These are phyloP conservation scores for Podaxis carcinomalis DNA, from an alignment of 768 basidiomycete species.

Conservation along the genomic window DNA sequence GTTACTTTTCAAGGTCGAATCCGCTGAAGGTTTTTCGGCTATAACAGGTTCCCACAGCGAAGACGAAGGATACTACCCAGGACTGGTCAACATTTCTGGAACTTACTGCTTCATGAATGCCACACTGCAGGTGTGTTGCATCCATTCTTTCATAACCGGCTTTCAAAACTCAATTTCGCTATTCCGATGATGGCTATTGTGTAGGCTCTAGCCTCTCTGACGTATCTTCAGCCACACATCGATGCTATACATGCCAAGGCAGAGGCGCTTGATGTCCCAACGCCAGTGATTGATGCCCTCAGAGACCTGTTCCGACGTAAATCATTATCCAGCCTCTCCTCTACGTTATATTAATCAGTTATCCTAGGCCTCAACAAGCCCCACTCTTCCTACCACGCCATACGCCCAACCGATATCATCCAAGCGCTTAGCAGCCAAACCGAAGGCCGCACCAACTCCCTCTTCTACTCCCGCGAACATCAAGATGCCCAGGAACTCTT, in stretches of 20 bases:
- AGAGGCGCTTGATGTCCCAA: slow-evolving; percentile 74
- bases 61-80: slow-evolving; percentile 68
- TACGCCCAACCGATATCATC: slow-evolving; percentile 74
- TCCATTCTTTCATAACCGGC: neutral
- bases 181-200: neutral
- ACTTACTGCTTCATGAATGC: slow-evolving; percentile 99
- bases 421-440: slow-evolving; percentile 56
- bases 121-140: slow-evolving; percentile 68
- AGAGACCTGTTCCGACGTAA: slow-evolving; percentile 65
- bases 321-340: slow-evolving; percentile 17
- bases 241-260: slow-evolving; percentile 72
- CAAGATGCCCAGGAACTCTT: slow-evolving; percentile 99
- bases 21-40: neutral
- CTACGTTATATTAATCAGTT: slow-evolving; percentile 1
- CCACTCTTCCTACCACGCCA: slow-evolving; percentile 47
- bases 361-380: slow-evolving; percentile 62
- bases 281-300: slow-evolving; percentile 83
- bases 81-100: slow-evolving; percentile 92
- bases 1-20: neutral
- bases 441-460: slow-evolving; percentile 48
- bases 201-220: slow-evolving; percentile 85
- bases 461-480: slow-evolving; percentile 88
- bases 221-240: slow-evolving; percentile 78
- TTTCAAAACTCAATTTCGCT: neutral
- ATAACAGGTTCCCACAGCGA: slow-evolving; percentile 17